Evolutionary conservation across 768 basidiomycete genomes (phyloP).

Genomic region (Rhodocollybia butyracea): DNA sequence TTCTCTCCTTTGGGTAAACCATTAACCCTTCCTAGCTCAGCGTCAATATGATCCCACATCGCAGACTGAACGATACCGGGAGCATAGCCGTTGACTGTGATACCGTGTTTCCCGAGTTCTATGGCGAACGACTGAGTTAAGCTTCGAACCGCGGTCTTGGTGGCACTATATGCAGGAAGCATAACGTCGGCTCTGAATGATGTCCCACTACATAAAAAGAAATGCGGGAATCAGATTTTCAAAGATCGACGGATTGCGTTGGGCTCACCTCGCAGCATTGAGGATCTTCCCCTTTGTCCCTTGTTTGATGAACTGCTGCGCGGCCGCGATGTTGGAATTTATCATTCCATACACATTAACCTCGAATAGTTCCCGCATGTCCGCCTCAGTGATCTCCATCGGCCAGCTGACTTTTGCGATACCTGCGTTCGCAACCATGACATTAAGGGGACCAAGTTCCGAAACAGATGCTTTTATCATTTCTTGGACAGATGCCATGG

Average conservation of each 20-base stretch:
- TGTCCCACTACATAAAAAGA: background rate
- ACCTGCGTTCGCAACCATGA: conserved; percentile 46
- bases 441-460: conserved; percentile 9
- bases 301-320: conserved; percentile 33
- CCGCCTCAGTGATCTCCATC: conserved; percentile 11
- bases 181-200: conserved; percentile 2
- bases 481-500: conserved; percentile 3
- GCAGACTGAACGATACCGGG: conserved; percentile 23
- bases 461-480: conserved; percentile 9
- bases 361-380: conserved; percentile 19
- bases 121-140: conserved; percentile 16
- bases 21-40: background rate
- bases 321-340: conserved; percentile 31
- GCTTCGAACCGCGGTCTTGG: conserved; percentile 10
- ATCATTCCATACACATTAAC: conserved; percentile 29
- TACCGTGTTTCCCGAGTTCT: conserved; percentile 22
- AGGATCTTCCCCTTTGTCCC: conserved; percentile 34
- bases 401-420: conserved; percentile 14
- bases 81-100: conserved; percentile 33
- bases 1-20: conserved; percentile 8
- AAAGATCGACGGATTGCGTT: no score
- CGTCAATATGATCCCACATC: conserved; percentile 18
- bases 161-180: conserved; percentile 12
- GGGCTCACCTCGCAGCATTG: conserved; percentile 18
- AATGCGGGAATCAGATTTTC: background rate